These are phyloP conservation scores for Corymbia citriodora DNA, from an alignment of 441 rosid species.

Conservation along the genomic window DNA sequence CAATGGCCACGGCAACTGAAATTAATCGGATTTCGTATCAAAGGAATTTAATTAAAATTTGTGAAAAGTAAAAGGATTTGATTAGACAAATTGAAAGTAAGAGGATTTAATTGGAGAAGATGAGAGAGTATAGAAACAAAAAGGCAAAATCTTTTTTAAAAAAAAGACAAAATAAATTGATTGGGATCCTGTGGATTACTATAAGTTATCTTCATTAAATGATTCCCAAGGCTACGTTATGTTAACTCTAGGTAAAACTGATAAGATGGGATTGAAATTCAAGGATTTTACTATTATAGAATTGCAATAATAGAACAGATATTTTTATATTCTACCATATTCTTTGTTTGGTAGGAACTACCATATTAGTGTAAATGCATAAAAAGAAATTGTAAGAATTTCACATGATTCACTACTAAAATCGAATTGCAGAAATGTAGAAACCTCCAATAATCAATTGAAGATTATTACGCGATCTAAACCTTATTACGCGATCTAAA, in stretches of 20 bases:
- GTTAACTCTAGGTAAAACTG: too few relatives aligned
- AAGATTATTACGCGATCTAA: neutral
- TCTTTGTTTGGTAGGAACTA: neutral
- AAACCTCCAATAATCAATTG: neutral
- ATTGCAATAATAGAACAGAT: neutral
- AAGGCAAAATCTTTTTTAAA: neutral
- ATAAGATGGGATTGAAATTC: neutral
- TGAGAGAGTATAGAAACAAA: neutral
- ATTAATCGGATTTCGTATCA: neutral
- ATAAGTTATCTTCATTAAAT: neutral
- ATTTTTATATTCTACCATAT: neutral
- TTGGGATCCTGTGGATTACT: neutral
- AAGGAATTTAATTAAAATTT: neutral
- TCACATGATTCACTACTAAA: neutral
- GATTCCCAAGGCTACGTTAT: too few relatives aligned
- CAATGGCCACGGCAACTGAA: neutral
- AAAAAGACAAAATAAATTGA: neutral
- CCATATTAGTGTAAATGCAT: neutral
- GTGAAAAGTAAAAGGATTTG: neutral
- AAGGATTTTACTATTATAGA: neutral
- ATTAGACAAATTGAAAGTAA: neutral
- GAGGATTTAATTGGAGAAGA: neutral
- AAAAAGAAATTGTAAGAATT: neutral
- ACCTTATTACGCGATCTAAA: neutral
- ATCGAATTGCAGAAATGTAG: neutral